Evolutionary conservation across 129 eudicot genomes (phyloP).

Genomic region (Gnaphalium uliginosum): DNA sequence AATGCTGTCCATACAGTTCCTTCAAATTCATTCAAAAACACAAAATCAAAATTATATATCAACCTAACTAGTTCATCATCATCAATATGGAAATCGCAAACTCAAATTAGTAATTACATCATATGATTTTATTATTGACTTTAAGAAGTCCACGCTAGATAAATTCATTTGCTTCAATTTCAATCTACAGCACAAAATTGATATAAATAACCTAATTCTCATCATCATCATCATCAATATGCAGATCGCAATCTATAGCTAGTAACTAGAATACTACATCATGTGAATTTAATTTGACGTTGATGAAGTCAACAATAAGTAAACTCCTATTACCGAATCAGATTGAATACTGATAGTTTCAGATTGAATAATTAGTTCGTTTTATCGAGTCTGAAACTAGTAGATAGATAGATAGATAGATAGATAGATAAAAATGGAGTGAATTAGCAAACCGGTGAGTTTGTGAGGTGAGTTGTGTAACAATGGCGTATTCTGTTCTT

Average conservation of each 20-base stretch:
- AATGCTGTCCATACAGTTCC: conserved; percentile 83
- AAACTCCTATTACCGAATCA: not conserved
- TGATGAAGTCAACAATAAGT: not conserved
- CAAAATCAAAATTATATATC: not conserved
- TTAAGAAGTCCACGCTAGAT: not conserved
- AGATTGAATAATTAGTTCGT: not conserved
- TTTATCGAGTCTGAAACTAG: not conserved
- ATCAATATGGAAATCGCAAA: not conserved
- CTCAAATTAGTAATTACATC: not conserved
- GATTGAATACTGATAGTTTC: not conserved
- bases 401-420: not conserved
- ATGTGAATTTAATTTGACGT: not conserved
- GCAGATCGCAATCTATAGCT: not conserved
- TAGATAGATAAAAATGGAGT: not conserved
- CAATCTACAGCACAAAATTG: not conserved
- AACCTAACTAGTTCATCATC: too few relatives aligned
- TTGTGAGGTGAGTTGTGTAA: too few relatives aligned
- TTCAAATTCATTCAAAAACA: conserved; percentile 17
- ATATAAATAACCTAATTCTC: too few relatives aligned
- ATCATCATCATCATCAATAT: not conserved
- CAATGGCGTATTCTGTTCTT: too few relatives aligned
- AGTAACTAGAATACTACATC: not conserved
- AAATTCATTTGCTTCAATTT: not conserved
- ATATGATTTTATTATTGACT: not conserved
- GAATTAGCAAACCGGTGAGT: conserved; percentile 28